Evolutionary conservation across 2,329 filamentous ascomycete genomes (phyloP), one percentile per base, ranked within the genome.

Genomic region (Blastomyces parvus): DNA sequence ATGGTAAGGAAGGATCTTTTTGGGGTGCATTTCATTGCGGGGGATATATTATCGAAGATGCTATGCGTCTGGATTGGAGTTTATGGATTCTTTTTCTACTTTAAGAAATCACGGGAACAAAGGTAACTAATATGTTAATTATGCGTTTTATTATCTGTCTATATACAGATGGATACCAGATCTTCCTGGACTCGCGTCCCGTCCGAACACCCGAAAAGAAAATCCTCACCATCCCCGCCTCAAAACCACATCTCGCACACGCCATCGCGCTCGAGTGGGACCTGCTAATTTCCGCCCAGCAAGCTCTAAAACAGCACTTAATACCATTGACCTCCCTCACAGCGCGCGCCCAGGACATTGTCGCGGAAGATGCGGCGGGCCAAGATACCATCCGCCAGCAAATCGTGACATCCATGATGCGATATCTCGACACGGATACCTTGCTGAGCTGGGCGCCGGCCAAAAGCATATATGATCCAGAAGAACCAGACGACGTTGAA

Each of bases 241-340:
- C 82, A 63, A 97, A 97, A 78, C 86, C 86, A 40, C 84, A 91
- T 70, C 87, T 97, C 48, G 93, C 93, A 30, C 83, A 87, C 55
- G 90, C 90, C 63, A 86, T 99, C 66, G 94, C 93, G 2, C 79
- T 95, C 55, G 94, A 99, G 80, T 99, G 94, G 94, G 92, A 97
- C 74, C 81, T 88, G 59, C 83, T 99, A 65, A 83, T 87, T 30
- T 89, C 89, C 17, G 86, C 89, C 2, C 88, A 92, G 72, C 90
- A 97, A 76, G 90, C 91, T 0, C 83, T 92, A 48, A 90, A 88
- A 74, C 85, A 89, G 64, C 91, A 97, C 77, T 85, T 95, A 58
- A 93, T 97, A 68, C 94, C 94, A 17, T 80, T 99, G 66, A 97
- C 92, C 2, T 91, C 90, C 58, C 84, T 97, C 19, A 81, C 87